Base-by-base conservation (phyloP, 83 land plant species). In the Isoetes engelmannii region DNA sequence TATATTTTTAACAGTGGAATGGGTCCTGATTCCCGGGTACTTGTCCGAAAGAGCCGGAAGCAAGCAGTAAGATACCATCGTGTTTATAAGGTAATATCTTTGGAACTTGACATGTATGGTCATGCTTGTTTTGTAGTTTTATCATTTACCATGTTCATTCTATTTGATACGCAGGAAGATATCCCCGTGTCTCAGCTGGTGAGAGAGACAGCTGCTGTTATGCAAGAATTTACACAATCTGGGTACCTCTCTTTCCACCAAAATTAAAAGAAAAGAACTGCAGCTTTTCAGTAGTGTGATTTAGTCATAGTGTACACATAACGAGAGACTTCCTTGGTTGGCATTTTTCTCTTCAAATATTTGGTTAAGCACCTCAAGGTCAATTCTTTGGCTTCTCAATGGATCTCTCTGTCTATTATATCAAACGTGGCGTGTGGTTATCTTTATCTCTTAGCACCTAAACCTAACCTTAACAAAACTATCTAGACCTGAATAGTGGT, bases 161-260 rank as follows among this genome's bases (percentile, higher is more conserved):
- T 65, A 0, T 18, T 46, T 65, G 55, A 1, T 12, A 51, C 17
- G 70, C 79, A 95, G 99, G 99, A 96, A 69, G 70, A 78, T 45
- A 96, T 96, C 28, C 99, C 97, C n/a, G 90, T 92, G 5, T 88
- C 97, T 21, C 99, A 96, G 73, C 85, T 96, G 69, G 99, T 96
- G 4, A 78, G 99, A 75, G 99, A 96, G 74, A 96, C 94, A 46
- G 93, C 99, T 55, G 82, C 99, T 73, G 99, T 96, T 50, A 96
- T 96, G 99, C 99, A 96, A 79, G 99, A 96, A 70, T 96, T 96
- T 79, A 96, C 99, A 10, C 99, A 96, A 69, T 96, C 99, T 21
- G 99, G 99, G 99, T 96, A 84, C 58, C 37, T 28, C 37, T 28
- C 37, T 28, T 28, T 28, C 37, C 37, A 28, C 37, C 37, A 2